Evolutionary conservation across 2,329 filamentous ascomycete genomes (phyloP), one percentile per base, ranked within the genome.

Genomic region (Xylariaceae sp.): DNA sequence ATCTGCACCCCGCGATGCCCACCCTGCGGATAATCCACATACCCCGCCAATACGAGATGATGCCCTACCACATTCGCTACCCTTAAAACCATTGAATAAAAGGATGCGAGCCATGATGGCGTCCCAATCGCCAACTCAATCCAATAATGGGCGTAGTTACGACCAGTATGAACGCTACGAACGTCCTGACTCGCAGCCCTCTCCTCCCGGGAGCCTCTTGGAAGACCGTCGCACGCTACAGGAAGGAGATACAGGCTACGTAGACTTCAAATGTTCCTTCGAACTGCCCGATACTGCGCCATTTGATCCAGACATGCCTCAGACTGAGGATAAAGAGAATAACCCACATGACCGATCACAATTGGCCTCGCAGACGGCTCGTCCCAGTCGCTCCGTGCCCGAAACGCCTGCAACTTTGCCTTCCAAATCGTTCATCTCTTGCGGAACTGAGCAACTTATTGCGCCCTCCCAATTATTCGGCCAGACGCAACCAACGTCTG

Each of bases 111-210:
- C 77, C 34, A 67, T 67, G 19, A 19, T 19, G 65, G 69, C 67
- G n/a, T 79, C 77, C 8, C 75, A 77, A 51, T 80, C 79, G 7
- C 76, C 77, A 1, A 84, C 80, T 1, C 80, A 84, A 66, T 71
- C 74, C 55, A 84, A 84, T 60, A 74, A 77, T 44, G 79, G 73
- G 46, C 76, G 80, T 39, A 80, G 81, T 67, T 84, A 84, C 60
- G 75, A 76, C 6, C 69, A 73, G 60, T 72, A 77, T 67, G 57
- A 60, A 55, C 58, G 66, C 7, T 72, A 77, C 67, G 56, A 60
- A 55, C 58, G 66, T 8, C 56, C 63, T 40, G 62, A 56, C 27
- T 62, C 62, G 40, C 64, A 64, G 40, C 56, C 60, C 47, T 66
- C 69, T 56, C 66, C 63, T 30, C 63, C 64, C 34, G 41, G 58